Base-by-base conservation (phyloP, 768 basidiomycete genomes). In the Rhodosporidiobolus odoratus region DNA sequence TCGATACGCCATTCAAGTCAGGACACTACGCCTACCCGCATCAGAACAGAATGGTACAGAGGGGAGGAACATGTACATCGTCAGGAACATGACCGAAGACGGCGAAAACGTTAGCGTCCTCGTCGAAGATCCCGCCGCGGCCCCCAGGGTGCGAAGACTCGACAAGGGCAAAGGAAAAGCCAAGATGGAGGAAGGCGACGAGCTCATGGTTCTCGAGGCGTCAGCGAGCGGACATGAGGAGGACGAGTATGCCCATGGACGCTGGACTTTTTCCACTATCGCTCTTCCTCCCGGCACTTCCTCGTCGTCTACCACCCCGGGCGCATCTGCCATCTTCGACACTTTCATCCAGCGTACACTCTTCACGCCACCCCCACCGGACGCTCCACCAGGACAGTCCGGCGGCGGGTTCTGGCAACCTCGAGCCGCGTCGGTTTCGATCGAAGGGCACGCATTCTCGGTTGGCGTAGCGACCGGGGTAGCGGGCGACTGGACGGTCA, bases 321-420 rank as follows among this genome's bases (percentile, higher is more conserved):
- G 32, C 25, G n/a, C 50, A 4, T 53, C 72, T 16, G 37, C 65
- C 1, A 27, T 67, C 30, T 71, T 71, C 60, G 73, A 74, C 66
- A 67, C 73, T 23, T 74, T 74, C 69, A 68, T 74, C 54, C 69
- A 71, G 30, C 66, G 69, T 12, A 64, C 71, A 15, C 69, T 74
- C 25, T 60, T 74, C 25, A 52, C 64, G 6, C 66, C 71, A 0
- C 62, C 66, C 0, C 43, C 34, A 17, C 54, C 61, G 2, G 62
- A 53, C 4, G 52, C 57, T 23, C 54, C 52, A 3, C n/a, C 60
- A 30, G 54, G 48, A 30, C 34, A 27, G 37, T 21, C 32, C 23
- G 37, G 23, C 16, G n/a, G 32, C 0, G 30, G 58, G 8, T 56
- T 45, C 13, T 74, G 73, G 73, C 69, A 68, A 25, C 52, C 69